A percentile compares a stretch with the other conserved stretches of the same genome.
Evolutionary conservation across 2,329 filamentous ascomycete genomes (phyloP).

Genomic region (Hymenoscyphus infarciens): DNA sequence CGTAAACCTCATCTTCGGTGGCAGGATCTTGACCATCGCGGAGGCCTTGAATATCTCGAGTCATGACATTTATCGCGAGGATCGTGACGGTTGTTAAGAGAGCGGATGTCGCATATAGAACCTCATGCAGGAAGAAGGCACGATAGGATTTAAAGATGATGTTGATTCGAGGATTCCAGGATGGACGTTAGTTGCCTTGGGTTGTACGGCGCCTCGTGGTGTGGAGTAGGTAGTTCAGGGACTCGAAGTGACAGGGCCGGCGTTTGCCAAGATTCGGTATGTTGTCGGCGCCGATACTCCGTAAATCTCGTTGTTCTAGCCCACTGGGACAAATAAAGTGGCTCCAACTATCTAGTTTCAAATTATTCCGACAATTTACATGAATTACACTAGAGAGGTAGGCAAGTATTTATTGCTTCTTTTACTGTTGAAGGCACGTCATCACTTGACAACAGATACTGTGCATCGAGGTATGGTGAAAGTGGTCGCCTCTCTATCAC

Average conservation of each 20-base stretch:
- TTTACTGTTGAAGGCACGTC: too few relatives aligned
- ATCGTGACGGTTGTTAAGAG: not conserved
- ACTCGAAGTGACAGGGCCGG: not conserved
- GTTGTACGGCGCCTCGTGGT: not conserved
- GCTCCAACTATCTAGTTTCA: too few relatives aligned
- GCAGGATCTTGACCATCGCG: slow-evolving; percentile 19
- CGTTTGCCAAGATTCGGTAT: not conserved
- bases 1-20: slow-evolving; percentile 40
- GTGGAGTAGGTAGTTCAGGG: not conserved
- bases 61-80: slow-evolving; percentile 6
- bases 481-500: too few relatives aligned
- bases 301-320: too few relatives aligned
- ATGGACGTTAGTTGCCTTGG: not conserved
- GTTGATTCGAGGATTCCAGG: not conserved
- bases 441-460: too few relatives aligned
- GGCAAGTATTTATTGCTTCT: too few relatives aligned
- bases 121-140: too few relatives aligned
- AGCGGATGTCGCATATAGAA: not conserved
- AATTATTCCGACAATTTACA: too few relatives aligned
- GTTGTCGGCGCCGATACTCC: too few relatives aligned
- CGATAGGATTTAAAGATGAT: not conserved
- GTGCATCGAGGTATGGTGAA: too few relatives aligned
- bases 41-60: slow-evolving; percentile 10
- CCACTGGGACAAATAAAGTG: too few relatives aligned
- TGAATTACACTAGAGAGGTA: too few relatives aligned